Evolutionary conservation across 2,329 filamentous ascomycete species (phyloP).

Genomic region (Pleoardoris graminearum): DNA sequence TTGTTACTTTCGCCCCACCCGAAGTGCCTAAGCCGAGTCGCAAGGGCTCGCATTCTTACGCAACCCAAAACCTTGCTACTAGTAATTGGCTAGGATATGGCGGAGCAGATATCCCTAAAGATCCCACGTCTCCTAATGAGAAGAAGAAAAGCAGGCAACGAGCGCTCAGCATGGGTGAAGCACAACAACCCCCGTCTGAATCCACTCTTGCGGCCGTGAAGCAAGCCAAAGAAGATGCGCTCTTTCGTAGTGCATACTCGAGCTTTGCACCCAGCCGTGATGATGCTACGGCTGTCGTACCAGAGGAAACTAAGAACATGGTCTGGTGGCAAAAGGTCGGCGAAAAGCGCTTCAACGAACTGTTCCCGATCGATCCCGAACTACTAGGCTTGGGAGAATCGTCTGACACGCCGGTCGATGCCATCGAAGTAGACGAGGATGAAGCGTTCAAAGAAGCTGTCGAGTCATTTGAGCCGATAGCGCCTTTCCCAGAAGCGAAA

Average conservation of each 20-base stretch:
- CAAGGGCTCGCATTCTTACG: slow-evolving; percentile 60
- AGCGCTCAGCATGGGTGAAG: slow-evolving; percentile 66
- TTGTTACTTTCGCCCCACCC: slow-evolving; percentile 56
- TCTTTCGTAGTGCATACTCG: slow-evolving; percentile 77
- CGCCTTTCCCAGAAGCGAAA: slow-evolving; percentile 34
- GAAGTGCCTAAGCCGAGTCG: slow-evolving; percentile 54
- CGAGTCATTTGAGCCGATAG: slow-evolving; percentile 41
- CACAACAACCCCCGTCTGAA: slow-evolving; percentile 56
- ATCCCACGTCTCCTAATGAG: slow-evolving; percentile 61
- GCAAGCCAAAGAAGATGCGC: slow-evolving; percentile 69
- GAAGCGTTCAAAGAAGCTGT: slow-evolving; percentile 45
- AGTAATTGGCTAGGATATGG: slow-evolving; percentile 68
- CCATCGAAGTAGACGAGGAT: slow-evolving; percentile 34
- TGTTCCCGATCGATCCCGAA: slow-evolving; percentile 60
- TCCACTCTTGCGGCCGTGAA: slow-evolving; percentile 48
- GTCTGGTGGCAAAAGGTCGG: slow-evolving; percentile 78
- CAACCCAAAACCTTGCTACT: slow-evolving; percentile 65
- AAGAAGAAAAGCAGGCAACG: slow-evolving; percentile 73
- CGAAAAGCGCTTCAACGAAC: slow-evolving; percentile 65
- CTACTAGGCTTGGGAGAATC: slow-evolving; percentile 45
- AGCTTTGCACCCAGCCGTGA: slow-evolving; percentile 78
- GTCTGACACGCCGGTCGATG: slow-evolving; percentile 44
- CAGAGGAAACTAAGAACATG: slow-evolving; percentile 67
- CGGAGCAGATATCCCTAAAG: slow-evolving; percentile 48
- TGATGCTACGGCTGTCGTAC: slow-evolving; percentile 70